Evolutionary conservation across 177 flowering plant genomes (phyloP).

Genomic region (Vitis hybrid): DNA sequence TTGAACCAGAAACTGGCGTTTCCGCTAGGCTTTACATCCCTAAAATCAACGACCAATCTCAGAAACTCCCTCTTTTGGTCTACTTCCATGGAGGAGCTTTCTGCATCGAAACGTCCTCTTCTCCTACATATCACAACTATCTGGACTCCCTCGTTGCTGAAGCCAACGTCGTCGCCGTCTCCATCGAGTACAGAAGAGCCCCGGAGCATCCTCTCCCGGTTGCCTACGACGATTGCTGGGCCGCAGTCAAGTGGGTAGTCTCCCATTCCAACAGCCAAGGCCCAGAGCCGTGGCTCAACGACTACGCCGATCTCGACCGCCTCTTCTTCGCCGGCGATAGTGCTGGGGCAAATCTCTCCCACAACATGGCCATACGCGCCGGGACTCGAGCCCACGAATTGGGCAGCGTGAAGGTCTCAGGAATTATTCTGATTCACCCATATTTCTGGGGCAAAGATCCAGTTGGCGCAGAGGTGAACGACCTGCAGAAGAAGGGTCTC

Average conservation of each 20-base stretch:
- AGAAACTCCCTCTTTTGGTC: slow-evolving; percentile 14
- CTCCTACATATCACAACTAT: slow-evolving; percentile 22
- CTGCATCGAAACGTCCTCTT: slow-evolving; percentile 5
- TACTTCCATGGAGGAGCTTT: slow-evolving; percentile 21
- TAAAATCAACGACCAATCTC: not conserved
- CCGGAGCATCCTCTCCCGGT: slow-evolving; percentile 42
- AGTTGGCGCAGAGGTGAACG: slow-evolving; percentile 20
- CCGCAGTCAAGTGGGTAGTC: slow-evolving; percentile 42
- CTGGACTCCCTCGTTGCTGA: slow-evolving; percentile 22
- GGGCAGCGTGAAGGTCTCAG: slow-evolving; percentile 13
- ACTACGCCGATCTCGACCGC: slow-evolving; percentile 30
- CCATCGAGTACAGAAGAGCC: slow-evolving; percentile 41
- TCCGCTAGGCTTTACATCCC: slow-evolving; percentile 11
- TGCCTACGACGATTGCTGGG: slow-evolving; percentile 47
- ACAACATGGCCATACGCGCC: slow-evolving; percentile 29
- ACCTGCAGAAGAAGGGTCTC: not conserved
- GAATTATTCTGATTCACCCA: slow-evolving; percentile 36
- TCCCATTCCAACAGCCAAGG: slow-evolving; percentile 27
- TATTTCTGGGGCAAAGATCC: slow-evolving; percentile 37
- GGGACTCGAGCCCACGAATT: slow-evolving; percentile 4
- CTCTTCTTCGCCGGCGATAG: slow-evolving; percentile 49
- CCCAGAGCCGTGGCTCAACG: slow-evolving; percentile 29
- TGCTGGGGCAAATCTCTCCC: slow-evolving; percentile 46
- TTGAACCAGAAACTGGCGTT: slow-evolving; percentile 1
- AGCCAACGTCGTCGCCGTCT: slow-evolving; percentile 29